Evolutionary conservation across 2,329 filamentous ascomycete genomes (phyloP).

Genomic region (Aspergillus brunneoviolaceus): DNA sequence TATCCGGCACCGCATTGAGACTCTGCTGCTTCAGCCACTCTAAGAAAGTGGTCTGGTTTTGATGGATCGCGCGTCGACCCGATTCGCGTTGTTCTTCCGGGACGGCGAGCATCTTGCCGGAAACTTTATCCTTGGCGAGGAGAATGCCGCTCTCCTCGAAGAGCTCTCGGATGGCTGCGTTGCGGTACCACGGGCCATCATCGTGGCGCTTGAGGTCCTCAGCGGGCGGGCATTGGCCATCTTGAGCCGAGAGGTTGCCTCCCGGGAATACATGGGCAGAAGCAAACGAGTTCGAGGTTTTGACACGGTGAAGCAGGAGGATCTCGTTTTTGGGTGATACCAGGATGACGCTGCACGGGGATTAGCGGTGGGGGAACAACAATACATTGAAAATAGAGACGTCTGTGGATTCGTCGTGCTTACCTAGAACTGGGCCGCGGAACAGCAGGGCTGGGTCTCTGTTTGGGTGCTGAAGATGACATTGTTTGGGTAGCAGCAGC

Average conservation of each 20-base stretch:
- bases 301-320: constrained; percentile 80
- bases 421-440: constrained; percentile 67
- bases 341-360: constrained; percentile 66
- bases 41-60: constrained; percentile 62
- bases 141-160: constrained; percentile 95
- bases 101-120: constrained; percentile 59
- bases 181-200: constrained; percentile 72
- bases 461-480: constrained; percentile 16
- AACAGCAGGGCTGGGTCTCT: constrained; percentile 42
- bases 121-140: constrained; percentile 55
- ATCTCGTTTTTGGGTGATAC: constrained; percentile 85
- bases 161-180: constrained; percentile 83
- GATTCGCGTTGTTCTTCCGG: constrained; percentile 59
- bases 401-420: constrained; percentile 2
- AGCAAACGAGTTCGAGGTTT: constrained; percentile 78
- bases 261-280: constrained; percentile 96
- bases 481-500: constrained; percentile 20
- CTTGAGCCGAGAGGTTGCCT: constrained; percentile 74
- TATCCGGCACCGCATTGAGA: constrained; percentile 52
- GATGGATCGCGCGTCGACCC: constrained; percentile 69
- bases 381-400: background rate
- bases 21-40: constrained; percentile 58
- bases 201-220: constrained; percentile 60
- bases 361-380: background rate
- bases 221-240: constrained; percentile 59